phyloP scores from a whole-genome alignment of 768 basidiomycete genomes.

The Boletus rex-veris region DNA sequence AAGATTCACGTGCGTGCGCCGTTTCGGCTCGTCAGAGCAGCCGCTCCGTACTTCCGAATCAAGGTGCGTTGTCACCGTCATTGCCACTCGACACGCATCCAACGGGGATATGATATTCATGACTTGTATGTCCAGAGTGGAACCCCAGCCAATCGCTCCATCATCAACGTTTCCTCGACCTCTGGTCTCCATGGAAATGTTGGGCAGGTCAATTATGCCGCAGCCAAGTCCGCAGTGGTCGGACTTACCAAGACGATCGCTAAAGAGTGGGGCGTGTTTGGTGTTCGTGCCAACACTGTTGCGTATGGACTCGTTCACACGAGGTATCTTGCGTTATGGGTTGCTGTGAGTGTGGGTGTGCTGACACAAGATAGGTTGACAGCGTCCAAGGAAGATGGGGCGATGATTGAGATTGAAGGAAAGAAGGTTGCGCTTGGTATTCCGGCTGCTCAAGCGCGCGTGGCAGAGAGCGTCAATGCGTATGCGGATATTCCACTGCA shows the following conservation, averaged over 20 bases:
- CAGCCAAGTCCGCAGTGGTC: conserved; percentile 73
- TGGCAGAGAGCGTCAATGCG: conserved; percentile 36
- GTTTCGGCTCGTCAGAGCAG: conserved; percentile 79
- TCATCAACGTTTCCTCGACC: conserved; percentile 79
- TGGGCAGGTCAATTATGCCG: conserved; percentile 80
- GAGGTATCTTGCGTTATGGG: conserved; percentile 39
- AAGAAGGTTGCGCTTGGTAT: conserved; percentile 83
- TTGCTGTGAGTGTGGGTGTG: not conserved
- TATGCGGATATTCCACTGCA: conserved; percentile 61
- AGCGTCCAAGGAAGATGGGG: conserved; percentile 74
- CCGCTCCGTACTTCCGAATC: conserved; percentile 80
- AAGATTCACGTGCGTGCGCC: conserved; percentile 85
- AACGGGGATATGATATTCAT: not conserved
- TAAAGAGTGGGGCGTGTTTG: conserved; percentile 84
- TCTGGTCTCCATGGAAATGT: conserved; percentile 86
- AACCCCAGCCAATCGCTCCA: conserved; percentile 63
- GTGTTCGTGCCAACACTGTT: conserved; percentile 78
- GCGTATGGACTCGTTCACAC: conserved; percentile 79
- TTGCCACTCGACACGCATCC: not conserved
- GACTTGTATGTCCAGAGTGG: conserved; percentile 37
- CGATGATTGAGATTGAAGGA: conserved; percentile 72
- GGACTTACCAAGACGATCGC: conserved; percentile 83
- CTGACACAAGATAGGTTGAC: conserved; percentile 53
- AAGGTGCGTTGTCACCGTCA: conserved; percentile 42
- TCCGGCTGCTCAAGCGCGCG: conserved; percentile 49